Evolutionary conservation across 805 yeast genomes (phyloP).

Genomic region (Teunomyces funiuensis): DNA sequence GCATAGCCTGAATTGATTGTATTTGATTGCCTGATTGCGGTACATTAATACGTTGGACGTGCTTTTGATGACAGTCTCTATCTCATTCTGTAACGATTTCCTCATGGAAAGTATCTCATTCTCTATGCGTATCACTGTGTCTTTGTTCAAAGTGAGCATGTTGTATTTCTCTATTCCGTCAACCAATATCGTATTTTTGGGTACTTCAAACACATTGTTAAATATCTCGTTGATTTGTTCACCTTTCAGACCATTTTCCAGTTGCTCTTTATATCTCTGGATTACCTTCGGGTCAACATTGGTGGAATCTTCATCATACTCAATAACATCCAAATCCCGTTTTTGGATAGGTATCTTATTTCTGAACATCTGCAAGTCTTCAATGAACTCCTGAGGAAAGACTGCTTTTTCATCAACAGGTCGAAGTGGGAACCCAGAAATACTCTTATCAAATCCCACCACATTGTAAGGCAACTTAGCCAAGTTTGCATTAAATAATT

Average conservation of each 20-base stretch:
- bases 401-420: constrained; percentile 20
- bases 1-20: constrained; percentile 33
- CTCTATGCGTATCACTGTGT: constrained; percentile 20
- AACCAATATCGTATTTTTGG: constrained; percentile 26
- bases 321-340: constrained; percentile 36
- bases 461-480: constrained; percentile 38
- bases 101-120: constrained; percentile 30
- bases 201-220: constrained; percentile 22
- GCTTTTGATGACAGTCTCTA: constrained; percentile 25
- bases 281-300: constrained; percentile 20
- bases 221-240: constrained; percentile 15
- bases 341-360: constrained; percentile 32
- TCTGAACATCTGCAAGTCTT: constrained; percentile 33
- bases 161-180: constrained; percentile 31
- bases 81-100: constrained; percentile 30
- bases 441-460: constrained; percentile 40
- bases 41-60: constrained; percentile 21
- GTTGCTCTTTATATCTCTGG: constrained; percentile 2
- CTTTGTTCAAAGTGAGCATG: constrained; percentile 17
- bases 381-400: constrained; percentile 40
- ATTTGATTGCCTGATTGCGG: constrained; percentile 25
- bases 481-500: constrained; percentile 27
- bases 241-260: neutral
- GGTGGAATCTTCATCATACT: constrained; percentile 16
- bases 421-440: constrained; percentile 39